phyloP scores from a whole-genome alignment of 352 stramenopile genomes.

The Globisporangium perplexum region DNA sequence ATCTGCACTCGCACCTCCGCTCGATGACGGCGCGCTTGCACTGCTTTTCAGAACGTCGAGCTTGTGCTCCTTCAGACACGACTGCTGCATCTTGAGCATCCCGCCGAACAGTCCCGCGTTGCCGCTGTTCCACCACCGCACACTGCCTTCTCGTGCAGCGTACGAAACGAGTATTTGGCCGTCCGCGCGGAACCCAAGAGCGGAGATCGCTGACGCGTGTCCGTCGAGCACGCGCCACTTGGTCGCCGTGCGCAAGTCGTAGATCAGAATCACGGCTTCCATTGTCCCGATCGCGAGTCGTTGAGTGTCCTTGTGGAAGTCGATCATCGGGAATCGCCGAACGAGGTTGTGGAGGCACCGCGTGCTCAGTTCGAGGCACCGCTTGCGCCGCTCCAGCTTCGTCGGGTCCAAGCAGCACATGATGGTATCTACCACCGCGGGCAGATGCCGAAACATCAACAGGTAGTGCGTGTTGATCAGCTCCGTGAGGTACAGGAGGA shows the following conservation, averaged over 20 bases:
- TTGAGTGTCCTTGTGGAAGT: constrained; percentile 87
- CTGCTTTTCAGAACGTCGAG: constrained; percentile 40
- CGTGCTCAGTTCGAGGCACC: constrained; percentile 74
- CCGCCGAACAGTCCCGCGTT: constrained; percentile 70
- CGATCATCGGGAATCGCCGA: constrained; percentile 80
- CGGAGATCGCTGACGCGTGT: constrained; percentile 65
- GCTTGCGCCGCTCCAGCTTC: constrained; percentile 73
- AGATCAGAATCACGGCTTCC: constrained; percentile 86
- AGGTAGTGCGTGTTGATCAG: constrained; percentile 81
- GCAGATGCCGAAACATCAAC: constrained; percentile 79
- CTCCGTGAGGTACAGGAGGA: constrained; percentile 74
- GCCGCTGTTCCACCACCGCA: constrained; percentile 84
- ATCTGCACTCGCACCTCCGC: constrained; percentile 68
- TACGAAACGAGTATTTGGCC: constrained; percentile 83
- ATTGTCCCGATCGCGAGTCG: constrained; percentile 81
- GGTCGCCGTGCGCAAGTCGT: constrained; percentile 80
- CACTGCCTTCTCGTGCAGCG: constrained; percentile 64
- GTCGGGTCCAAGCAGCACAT: constrained; percentile 83
- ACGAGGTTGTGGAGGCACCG: constrained; percentile 79
- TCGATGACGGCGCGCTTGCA: constrained; percentile 39
- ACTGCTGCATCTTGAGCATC: constrained; percentile 87
- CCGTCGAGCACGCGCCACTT: constrained; percentile 87
- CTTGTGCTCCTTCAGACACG: constrained; percentile 82
- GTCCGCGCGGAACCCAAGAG: constrained; percentile 61
- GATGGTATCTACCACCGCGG: constrained; percentile 79